phyloP scores from a whole-genome alignment of 2,329 filamentous ascomycete species.

The Clonostachys sp. region DNA sequence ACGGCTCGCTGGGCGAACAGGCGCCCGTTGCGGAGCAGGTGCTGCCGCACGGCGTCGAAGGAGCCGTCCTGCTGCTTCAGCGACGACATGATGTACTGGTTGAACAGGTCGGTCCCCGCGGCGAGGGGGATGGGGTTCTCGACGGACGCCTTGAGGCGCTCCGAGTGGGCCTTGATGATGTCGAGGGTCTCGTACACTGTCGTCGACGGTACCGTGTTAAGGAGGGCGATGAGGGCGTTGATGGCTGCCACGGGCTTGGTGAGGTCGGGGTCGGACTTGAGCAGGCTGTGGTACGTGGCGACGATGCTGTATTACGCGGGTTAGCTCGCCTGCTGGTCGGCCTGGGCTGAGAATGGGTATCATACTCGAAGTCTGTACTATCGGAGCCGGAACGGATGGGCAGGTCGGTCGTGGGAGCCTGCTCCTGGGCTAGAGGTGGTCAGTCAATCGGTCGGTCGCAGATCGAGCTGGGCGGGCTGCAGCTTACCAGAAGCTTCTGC shows the following conservation, averaged over 20 bases:
- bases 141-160: slow-evolving; percentile 71
- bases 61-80: slow-evolving; percentile 49
- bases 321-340: background rate
- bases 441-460: background rate
- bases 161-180: slow-evolving; percentile 72
- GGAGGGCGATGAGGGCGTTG: slow-evolving; percentile 82
- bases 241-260: slow-evolving; percentile 96
- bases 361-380: slow-evolving; percentile 1
- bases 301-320: slow-evolving; percentile 39
- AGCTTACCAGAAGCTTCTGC: background rate
- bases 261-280: slow-evolving; percentile 69
- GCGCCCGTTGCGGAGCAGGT: slow-evolving; percentile 80
- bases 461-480: background rate
- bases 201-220: slow-evolving; percentile 72
- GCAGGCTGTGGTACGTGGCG: slow-evolving; percentile 47
- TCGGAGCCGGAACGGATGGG: background rate
- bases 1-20: slow-evolving; percentile 86
- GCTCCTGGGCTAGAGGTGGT: background rate
- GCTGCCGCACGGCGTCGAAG: slow-evolving; percentile 78
- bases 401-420: background rate
- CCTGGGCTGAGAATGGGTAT: background rate
- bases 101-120: slow-evolving; percentile 92
- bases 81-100: slow-evolving; percentile 82
- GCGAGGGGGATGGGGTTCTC: slow-evolving; percentile 88
- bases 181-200: slow-evolving; percentile 95